Evolutionary conservation across 768 basidiomycete species (phyloP).

Genomic region (Termitomyces sp.): DNA sequence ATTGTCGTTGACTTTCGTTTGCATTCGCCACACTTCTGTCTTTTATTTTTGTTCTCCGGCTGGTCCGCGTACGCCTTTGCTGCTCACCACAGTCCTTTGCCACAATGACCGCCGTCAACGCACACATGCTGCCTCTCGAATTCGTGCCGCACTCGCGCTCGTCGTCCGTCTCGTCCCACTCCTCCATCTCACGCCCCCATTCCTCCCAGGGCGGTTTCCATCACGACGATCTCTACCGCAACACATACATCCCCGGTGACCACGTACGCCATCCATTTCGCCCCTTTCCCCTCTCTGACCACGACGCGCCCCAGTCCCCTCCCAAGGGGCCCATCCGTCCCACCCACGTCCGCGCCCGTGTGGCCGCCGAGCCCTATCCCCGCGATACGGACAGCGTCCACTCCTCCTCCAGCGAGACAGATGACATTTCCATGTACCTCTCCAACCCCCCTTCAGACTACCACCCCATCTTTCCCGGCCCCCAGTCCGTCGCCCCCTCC

Average conservation of each 20-base stretch:
- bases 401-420: slow-evolving; percentile 85
- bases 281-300: background rate
- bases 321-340: slow-evolving; percentile 76
- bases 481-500: slow-evolving; percentile 39
- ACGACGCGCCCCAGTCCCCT: slow-evolving; percentile 39
- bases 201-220: slow-evolving; percentile 67
- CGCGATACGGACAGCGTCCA: slow-evolving; percentile 83
- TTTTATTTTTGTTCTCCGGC: slow-evolving; percentile 36
- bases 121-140: slow-evolving; percentile 74
- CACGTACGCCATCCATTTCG: slow-evolving; percentile 30
- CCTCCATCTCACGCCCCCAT: slow-evolving; percentile 69
- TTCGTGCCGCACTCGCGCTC: slow-evolving; percentile 77
- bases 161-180: slow-evolving; percentile 70
- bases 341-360: slow-evolving; percentile 74
- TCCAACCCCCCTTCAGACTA: slow-evolving; percentile 53
- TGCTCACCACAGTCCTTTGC: slow-evolving; percentile 33
- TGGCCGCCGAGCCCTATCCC: slow-evolving; percentile 79
- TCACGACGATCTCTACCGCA: slow-evolving; percentile 68
- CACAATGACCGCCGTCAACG: slow-evolving; percentile 67
- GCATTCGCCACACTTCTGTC: slow-evolving; percentile 14
- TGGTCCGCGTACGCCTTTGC: slow-evolving; percentile 45
- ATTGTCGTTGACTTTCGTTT: slow-evolving; percentile 28
- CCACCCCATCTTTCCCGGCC: slow-evolving; percentile 55
- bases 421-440: slow-evolving; percentile 79
- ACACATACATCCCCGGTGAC: slow-evolving; percentile 48